Percentiles rank a stretch among this genome's conserved stretches.
phyloP scores from a whole-genome alignment of 768 basidiomycete genomes.

The Amanita inopinata region DNA sequence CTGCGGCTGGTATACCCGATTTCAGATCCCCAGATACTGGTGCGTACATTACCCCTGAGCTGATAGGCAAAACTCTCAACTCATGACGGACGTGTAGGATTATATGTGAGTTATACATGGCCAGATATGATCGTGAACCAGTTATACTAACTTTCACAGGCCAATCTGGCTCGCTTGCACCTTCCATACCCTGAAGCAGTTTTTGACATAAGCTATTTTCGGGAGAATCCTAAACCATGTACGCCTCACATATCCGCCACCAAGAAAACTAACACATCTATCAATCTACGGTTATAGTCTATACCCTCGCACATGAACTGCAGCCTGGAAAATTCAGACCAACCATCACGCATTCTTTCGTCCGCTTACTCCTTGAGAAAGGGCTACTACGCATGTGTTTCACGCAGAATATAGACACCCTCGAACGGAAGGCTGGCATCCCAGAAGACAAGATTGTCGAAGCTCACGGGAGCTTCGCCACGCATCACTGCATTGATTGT shows the following conservation, averaged over 20 bases:
- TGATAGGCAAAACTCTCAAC: constrained; percentile 1
- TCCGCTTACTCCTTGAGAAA: constrained; percentile 68
- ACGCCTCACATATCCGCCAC: constrained; percentile 16
- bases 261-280: not conserved
- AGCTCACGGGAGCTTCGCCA: constrained; percentile 93
- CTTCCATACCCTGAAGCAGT: constrained; percentile 94
- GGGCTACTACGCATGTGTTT: constrained; percentile 66
- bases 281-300: constrained; percentile 39
- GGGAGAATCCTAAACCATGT: constrained; percentile 74
- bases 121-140: not conserved
- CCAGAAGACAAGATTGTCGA: constrained; percentile 72
- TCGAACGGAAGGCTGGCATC: constrained; percentile 79
- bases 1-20: constrained; percentile 81
- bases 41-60: constrained; percentile 12
- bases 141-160: constrained; percentile 28
- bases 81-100: too few species aligned
- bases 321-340: constrained; percentile 88
- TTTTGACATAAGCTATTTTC: constrained; percentile 86
- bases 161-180: constrained; percentile 66
- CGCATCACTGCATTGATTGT: constrained; percentile 78
- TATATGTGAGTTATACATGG: constrained; percentile 33
- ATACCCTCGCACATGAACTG: constrained; percentile 86
- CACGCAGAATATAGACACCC: constrained; percentile 89
- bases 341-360: constrained; percentile 84
- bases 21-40: constrained; percentile 84